These are phyloP conservation scores for Singerocomus rubriflavus DNA, from an alignment of 1,284 basidiomycete species.

Conservation along the genomic window DNA sequence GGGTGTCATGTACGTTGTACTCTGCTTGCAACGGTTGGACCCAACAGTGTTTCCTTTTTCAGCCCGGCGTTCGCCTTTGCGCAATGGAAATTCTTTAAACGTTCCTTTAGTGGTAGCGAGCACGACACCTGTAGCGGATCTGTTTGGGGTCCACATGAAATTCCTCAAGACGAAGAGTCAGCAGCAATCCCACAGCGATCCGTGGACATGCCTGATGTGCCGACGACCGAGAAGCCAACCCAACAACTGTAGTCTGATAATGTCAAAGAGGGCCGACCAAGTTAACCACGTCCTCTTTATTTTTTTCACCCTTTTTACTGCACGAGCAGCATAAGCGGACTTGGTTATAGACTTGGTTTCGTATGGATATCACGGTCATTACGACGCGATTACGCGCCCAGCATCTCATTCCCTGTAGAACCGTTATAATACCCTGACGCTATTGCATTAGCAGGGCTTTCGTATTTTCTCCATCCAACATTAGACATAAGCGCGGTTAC, in stretches of 20 bases:
- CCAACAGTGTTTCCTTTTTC: neutral
- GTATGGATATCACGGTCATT: slow-evolving; percentile 1
- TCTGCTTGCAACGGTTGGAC: neutral
- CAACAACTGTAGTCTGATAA: slow-evolving; percentile 3
- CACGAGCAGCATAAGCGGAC: slow-evolving; percentile 2
- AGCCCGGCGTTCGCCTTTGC: slow-evolving; percentile 32
- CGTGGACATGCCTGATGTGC: slow-evolving; percentile 17
- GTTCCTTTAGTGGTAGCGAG: slow-evolving; percentile 19
- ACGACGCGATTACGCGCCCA: slow-evolving; percentile 10
- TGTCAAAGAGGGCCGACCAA: slow-evolving; percentile 5
- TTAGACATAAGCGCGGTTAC: slow-evolving; percentile 6
- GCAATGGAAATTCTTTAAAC: slow-evolving; percentile 29
- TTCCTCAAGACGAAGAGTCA: slow-evolving; percentile 22
- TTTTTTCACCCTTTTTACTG: neutral
- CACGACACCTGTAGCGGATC: slow-evolving; percentile 24
- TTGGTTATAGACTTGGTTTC: slow-evolving; percentile 9
- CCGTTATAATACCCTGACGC: slow-evolving; percentile 18
- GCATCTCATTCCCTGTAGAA: slow-evolving; percentile 16
- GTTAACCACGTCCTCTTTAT: slow-evolving; percentile 3
- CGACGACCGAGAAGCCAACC: slow-evolving; percentile 19
- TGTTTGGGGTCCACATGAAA: slow-evolving; percentile 22
- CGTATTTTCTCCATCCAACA: slow-evolving; percentile 11
- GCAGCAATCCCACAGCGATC: slow-evolving; percentile 9
- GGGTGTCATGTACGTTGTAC: slow-evolving; percentile 37
- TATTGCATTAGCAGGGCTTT: slow-evolving; percentile 9